These are phyloP conservation scores for Cryptococcus wingfieldii DNA, from an alignment of 1,284 basidiomycete species.

Conservation along the genomic window DNA sequence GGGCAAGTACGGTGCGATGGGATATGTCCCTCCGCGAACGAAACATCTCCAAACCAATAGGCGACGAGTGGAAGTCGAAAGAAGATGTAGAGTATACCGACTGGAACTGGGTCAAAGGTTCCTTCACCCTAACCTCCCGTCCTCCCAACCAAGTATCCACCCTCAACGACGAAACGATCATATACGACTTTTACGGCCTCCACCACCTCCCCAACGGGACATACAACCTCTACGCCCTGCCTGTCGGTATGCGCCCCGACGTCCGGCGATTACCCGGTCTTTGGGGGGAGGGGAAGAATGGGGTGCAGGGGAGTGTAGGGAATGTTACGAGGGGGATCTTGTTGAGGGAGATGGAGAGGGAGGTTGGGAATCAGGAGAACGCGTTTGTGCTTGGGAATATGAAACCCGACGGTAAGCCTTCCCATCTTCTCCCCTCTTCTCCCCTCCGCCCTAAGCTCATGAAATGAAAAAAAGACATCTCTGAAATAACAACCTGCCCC, in stretches of 20 bases:
- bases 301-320: conserved; percentile 49
- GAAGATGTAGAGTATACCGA: conserved; percentile 11
- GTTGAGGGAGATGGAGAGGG: conserved; percentile 58
- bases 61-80: neutral
- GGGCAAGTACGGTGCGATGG: conserved; percentile 29
- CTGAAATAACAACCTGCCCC: conserved; percentile 31
- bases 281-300: conserved; percentile 50
- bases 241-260: conserved; percentile 52
- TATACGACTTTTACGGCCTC: conserved; percentile 55
- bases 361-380: conserved; percentile 30
- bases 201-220: conserved; percentile 73
- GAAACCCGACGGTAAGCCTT: conserved; percentile 33
- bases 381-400: conserved; percentile 30
- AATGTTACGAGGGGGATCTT: conserved; percentile 65
- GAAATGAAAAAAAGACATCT: conserved; percentile 10
- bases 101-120: conserved; percentile 42
- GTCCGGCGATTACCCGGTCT: conserved; percentile 63
- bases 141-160: neutral
- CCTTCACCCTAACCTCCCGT: conserved; percentile 16
- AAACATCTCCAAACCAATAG: conserved; percentile 7
- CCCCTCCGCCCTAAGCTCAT: neutral
- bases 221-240: conserved; percentile 68
- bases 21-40: conserved; percentile 45
- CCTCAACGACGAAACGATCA: conserved; percentile 16
- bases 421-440: neutral